Evolutionary conservation across 148 eudicot species (phyloP).

Genomic region (Rhododendron griersonianum): DNA sequence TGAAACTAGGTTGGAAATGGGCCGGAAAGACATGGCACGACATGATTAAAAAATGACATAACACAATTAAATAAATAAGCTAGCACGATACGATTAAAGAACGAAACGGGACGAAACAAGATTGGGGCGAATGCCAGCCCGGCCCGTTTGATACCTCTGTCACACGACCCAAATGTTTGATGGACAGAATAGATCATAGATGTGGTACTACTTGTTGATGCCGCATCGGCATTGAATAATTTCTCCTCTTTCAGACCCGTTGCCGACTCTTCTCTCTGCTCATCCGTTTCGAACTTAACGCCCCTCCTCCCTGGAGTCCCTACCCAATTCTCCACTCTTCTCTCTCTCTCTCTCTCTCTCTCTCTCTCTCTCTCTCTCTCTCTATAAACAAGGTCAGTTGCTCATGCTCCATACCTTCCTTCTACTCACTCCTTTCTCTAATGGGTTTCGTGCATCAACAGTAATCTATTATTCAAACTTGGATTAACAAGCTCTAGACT

Average conservation of each 20-base stretch:
- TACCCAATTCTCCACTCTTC: background rate
- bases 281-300: background rate
- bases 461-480: background rate
- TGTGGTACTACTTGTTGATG: too few relatives aligned
- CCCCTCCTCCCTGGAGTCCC: background rate
- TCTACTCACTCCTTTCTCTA: background rate
- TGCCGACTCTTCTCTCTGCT: background rate
- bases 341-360: background rate
- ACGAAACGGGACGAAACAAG: too few relatives aligned
- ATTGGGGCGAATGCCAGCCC: too few relatives aligned
- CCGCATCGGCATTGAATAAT: background rate
- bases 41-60: too few relatives aligned
- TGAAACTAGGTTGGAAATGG: too few relatives aligned
- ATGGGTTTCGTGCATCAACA: background rate
- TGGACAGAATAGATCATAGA: too few relatives aligned
- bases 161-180: too few relatives aligned
- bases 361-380: background rate
- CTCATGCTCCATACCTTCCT: background rate
- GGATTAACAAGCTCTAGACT: background rate
- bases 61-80: too few relatives aligned
- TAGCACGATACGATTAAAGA: too few relatives aligned
- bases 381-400: background rate
- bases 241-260: background rate
- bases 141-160: too few relatives aligned
- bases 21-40: accelerated